Conservation (phyloP, 306 rosid species). For the Fragaria vesca region DNA sequence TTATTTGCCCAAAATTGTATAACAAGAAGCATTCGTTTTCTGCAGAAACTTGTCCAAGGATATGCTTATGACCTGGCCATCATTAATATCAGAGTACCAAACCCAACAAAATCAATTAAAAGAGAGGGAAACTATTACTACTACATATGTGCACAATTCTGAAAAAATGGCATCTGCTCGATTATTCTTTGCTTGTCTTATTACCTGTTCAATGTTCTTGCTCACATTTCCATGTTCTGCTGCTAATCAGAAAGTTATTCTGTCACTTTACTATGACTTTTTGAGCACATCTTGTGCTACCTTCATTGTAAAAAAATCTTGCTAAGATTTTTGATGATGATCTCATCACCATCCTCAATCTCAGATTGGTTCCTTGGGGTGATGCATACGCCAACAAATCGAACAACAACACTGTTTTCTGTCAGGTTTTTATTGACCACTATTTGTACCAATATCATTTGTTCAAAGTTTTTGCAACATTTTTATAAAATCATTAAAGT, state of each 20-base stretch:
- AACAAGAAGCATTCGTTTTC: neutral
- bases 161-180: constrained; percentile 28
- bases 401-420: too few species aligned
- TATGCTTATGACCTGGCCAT: neutral
- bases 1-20: neutral
- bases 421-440: too few species aligned
- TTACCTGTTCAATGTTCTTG: constrained; percentile 19
- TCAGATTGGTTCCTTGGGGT: too few species aligned
- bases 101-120: neutral
- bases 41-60: neutral
- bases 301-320: constrained; percentile 44
- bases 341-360: neutral
- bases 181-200: constrained; percentile 6
- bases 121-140: too few species aligned
- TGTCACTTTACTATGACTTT: constrained; percentile 49
- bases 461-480: too few species aligned
- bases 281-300: constrained; percentile 34
- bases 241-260: constrained; percentile 42
- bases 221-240: constrained; percentile 22
- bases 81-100: constrained; percentile 7
- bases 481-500: neutral
- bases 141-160: neutral
- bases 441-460: too few species aligned
- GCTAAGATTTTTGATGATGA: constrained; percentile 17
- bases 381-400: too few species aligned